These are phyloP conservation scores for Cryptomeria japonica DNA, from an alignment of 75 land plant genomes.

Conservation along the genomic window DNA sequence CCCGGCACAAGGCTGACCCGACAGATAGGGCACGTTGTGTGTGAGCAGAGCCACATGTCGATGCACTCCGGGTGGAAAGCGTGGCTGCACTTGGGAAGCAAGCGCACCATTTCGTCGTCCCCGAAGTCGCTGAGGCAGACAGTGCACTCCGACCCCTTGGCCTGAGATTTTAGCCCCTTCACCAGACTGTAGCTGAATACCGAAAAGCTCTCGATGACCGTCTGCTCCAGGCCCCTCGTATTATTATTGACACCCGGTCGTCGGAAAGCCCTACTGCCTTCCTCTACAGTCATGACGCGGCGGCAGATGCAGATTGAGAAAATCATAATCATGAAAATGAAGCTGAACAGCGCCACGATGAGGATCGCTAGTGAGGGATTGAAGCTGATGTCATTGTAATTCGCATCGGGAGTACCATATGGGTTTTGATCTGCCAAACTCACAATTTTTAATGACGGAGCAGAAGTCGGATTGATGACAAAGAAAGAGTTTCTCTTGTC, in stretches of 20 bases:
- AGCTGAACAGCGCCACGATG: constrained; percentile 53
- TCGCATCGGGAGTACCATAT: neutral
- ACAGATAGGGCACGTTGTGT: constrained; percentile 46
- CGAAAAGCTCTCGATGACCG: constrained; percentile 7
- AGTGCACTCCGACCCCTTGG: constrained; percentile 20
- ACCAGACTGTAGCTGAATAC: neutral
- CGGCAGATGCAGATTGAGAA: constrained; percentile 71
- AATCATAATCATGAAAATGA: constrained; percentile 67
- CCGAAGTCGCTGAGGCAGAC: constrained; percentile 32
- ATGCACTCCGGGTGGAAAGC: constrained; percentile 45
- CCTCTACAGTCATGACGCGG: constrained; percentile 25
- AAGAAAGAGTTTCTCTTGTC: neutral
- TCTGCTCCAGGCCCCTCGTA: neutral
- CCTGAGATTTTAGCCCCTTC: neutral
- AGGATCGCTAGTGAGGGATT: constrained; percentile 65
- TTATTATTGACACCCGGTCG: neutral
- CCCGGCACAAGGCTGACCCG: neutral
- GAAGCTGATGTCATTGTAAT: constrained; percentile 18
- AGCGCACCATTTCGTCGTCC: constrained; percentile 24
- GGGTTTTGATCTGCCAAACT: neutral
- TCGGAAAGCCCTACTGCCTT: neutral
- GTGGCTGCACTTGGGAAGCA: constrained; percentile 39
- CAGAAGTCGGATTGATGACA: neutral
- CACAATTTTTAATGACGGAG: neutral
- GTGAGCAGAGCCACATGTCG: constrained; percentile 47